Conservation (phyloP, 306 rosid genomes). For the Gleditsia sinensis region DNA sequence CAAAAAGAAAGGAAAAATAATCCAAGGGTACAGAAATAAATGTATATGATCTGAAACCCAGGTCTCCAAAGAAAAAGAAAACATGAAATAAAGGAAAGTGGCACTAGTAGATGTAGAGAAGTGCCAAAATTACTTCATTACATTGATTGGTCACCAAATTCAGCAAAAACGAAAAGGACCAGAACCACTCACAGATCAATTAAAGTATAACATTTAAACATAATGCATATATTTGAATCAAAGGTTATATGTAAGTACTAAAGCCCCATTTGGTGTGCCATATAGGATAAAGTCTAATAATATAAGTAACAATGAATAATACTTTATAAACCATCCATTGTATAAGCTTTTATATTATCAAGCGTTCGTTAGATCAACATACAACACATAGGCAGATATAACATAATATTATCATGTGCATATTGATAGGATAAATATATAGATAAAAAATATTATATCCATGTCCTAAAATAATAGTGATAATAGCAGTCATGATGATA, state of each 20-base stretch:
- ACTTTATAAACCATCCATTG: no score
- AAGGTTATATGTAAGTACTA: neutral
- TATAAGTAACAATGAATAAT: no score
- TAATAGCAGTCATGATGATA: no score
- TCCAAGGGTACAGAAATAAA: neutral
- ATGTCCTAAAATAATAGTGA: no score
- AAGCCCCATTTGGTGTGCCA: no score
- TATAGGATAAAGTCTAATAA: no score
- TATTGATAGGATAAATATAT: no score
- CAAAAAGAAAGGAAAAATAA: neutral
- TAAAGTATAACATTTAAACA: neutral
- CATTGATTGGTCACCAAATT: neutral
- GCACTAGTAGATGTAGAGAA: neutral
- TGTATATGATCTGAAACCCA: neutral
- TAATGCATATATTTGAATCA: neutral
- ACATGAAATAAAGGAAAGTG: neutral
- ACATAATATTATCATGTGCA: no score
- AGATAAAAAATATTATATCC: no score
- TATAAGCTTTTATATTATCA: no score
- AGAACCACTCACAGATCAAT: neutral
- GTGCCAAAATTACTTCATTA: neutral
- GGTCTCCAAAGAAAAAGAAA: neutral
- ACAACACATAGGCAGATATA: no score
- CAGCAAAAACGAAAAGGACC: neutral
- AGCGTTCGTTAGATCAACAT: no score